These are phyloP conservation scores for Plasmodium chabaudi DNA, from an alignment of 169 alveolate species.

Conservation along the genomic window DNA sequence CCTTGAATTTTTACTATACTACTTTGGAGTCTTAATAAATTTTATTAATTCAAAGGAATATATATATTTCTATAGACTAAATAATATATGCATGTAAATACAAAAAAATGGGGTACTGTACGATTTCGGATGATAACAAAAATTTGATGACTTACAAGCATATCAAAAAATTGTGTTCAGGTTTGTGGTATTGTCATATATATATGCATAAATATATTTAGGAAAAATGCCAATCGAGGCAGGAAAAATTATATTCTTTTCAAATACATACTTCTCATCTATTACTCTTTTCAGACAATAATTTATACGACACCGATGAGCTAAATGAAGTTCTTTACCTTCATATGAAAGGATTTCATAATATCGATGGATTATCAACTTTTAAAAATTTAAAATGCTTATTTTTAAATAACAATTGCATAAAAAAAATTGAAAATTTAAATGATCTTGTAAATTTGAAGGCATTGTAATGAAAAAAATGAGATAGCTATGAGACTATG, in stretches of 20 bases:
- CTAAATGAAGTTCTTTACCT: constrained; percentile 93
- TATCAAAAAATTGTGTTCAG: constrained; percentile 52
- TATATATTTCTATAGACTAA: too few species aligned
- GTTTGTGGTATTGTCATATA: constrained; percentile 3
- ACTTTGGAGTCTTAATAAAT: too few species aligned
- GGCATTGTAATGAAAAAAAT: constrained; percentile 83
- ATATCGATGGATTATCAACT: constrained; percentile 90
- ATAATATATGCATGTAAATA: neutral
- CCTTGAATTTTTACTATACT: too few species aligned
- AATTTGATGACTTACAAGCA: constrained; percentile 36
- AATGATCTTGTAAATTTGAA: constrained; percentile 87
- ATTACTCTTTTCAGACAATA: constrained; percentile 68
- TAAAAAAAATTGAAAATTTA: constrained; percentile 89
- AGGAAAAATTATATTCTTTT: constrained; percentile 1
- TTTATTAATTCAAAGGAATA: too few species aligned
- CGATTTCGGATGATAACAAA: neutral
- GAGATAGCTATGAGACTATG: constrained; percentile 4
- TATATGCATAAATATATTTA: neutral
- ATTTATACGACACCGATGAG: constrained; percentile 90
- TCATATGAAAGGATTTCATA: constrained; percentile 92
- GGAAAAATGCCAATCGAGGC: neutral
- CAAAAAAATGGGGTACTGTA: constrained; percentile 13
- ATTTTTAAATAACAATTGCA: constrained; percentile 95
- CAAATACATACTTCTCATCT: neutral
- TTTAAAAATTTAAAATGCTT: constrained; percentile 92